Percentiles rank a stretch among this genome's conserved stretches.
Evolutionary conservation across 2,329 filamentous ascomycete genomes (phyloP).

Genomic region (Fusarium sp.): DNA sequence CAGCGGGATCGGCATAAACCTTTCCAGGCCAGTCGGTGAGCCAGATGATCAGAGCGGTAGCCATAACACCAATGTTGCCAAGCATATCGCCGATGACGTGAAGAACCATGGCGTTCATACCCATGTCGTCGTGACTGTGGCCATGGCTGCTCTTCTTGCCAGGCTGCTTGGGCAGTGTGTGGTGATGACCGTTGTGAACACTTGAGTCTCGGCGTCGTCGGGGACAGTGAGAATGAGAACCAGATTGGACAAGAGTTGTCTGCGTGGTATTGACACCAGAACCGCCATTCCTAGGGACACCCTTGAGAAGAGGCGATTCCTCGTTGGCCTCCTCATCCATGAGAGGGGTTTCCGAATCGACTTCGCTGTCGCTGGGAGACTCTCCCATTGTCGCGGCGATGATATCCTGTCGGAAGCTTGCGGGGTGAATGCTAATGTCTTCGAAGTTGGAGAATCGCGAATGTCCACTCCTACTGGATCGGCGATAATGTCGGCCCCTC

Average conservation of each 20-base stretch:
- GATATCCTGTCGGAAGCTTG: slow-evolving; percentile 91
- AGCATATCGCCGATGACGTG: slow-evolving; percentile 86
- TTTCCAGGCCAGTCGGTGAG: slow-evolving; percentile 84
- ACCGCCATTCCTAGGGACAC: slow-evolving; percentile 47
- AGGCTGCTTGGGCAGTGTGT: slow-evolving; percentile 77
- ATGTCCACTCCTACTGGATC: slow-evolving; percentile 63
- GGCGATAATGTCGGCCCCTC: slow-evolving; percentile 58
- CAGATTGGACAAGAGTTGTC: slow-evolving; percentile 34
- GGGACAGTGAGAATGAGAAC: slow-evolving; percentile 37
- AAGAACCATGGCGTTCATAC: slow-evolving; percentile 89
- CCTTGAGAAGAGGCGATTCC: slow-evolving; percentile 61
- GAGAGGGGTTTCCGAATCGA: slow-evolving; percentile 61
- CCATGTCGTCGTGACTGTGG: slow-evolving; percentile 89
- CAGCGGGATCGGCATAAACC: slow-evolving; percentile 89
- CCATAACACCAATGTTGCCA: slow-evolving; percentile 88
- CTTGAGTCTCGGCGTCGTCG: slow-evolving; percentile 60
- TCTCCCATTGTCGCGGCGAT: slow-evolving; percentile 80
- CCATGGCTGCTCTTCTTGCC: slow-evolving; percentile 74
- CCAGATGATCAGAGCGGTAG: slow-evolving; percentile 90
- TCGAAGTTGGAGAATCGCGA: slow-evolving; percentile 73
- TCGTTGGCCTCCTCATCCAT: slow-evolving; percentile 57
- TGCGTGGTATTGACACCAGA: slow-evolving; percentile 40
- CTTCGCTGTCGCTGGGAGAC: slow-evolving; percentile 63
- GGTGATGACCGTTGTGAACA: slow-evolving; percentile 80
- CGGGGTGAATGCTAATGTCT: slow-evolving; percentile 87